Base-by-base conservation (phyloP, 345 rosid genomes). In the Cardamine resedifolia region DNA sequence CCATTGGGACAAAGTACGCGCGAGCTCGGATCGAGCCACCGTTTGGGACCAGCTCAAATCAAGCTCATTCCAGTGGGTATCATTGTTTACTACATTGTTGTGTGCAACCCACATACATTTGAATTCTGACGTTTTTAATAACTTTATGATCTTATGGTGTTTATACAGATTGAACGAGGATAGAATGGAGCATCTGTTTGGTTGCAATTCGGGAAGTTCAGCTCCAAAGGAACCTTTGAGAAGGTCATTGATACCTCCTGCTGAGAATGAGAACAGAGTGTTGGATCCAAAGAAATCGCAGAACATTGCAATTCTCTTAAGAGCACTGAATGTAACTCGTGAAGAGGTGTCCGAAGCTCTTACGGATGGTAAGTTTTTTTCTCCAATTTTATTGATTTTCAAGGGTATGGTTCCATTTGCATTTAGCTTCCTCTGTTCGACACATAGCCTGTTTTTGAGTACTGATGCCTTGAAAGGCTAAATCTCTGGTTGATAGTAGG, bases 1-100 rank as follows among this genome's bases (percentile, higher is more conserved):
- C 48, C 99, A 95, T 56, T 95, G 99, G 98, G 99, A 95, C 85
- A 95, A 95, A 85, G 99, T 95, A 34, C 81, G 93, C 38, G 99
- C 99, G 15, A 87, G 95, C 75, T 94, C 99, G 10, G 96, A 89
- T 70, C 81, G 97, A 78, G 99, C 96, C 76, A 94, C 99, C 9
- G 99, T 94, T 73, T 94, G 99, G 99, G 99, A 94, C 84, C 97
- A 91, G 81, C 85, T 94, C 39, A 89, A 86, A 76, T 89, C 97
- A 41, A 89, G 97, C 80, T 95, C 99, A 24, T 95, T 95, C 81
- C 99, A 88, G 99, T 95, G 77, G 80, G 99, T 85, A 26, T 2
- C 23, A 66, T 1, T 58, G 2, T 24, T 26, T 66, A 50, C 20
- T 27, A 7, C 63, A 23, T 33, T 30, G 45, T 50, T 74, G 12